These are phyloP conservation scores for Phytophthora megakarya DNA, from an alignment of 352 stramenopile genomes.

Conservation along the genomic window DNA sequence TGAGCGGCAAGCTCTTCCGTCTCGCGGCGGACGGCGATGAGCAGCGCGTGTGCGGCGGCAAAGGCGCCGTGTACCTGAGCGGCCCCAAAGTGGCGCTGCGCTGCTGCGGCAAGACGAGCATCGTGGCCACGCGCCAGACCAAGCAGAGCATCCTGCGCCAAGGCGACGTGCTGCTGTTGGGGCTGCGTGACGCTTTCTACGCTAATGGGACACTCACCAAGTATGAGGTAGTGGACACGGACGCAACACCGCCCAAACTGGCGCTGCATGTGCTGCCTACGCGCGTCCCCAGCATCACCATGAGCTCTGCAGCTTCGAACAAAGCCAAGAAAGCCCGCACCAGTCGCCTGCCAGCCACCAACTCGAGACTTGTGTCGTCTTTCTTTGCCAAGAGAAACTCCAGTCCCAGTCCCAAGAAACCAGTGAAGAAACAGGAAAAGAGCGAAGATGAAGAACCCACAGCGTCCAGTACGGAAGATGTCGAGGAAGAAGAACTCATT, in stretches of 20 bases:
- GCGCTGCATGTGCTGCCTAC: conserved; percentile 41
- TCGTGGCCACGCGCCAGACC: conserved; percentile 71
- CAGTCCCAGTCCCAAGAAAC: conserved; percentile 7
- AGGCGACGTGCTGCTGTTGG: conserved; percentile 73
- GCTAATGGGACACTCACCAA: conserved; percentile 85
- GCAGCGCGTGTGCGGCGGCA: conserved; percentile 66
- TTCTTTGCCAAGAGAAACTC: conserved; percentile 35
- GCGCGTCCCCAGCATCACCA: conserved; percentile 35
- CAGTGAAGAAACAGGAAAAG: conserved; percentile 7
- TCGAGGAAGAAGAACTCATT: conserved; percentile 49
- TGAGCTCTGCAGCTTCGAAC: conserved; percentile 39
- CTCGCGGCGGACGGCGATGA: conserved; percentile 57
- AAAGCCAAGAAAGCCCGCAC: background rate
- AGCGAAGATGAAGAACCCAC: conserved; percentile 15
- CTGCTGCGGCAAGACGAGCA: conserved; percentile 76
- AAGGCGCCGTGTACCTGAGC: conserved; percentile 71
- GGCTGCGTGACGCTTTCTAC: conserved; percentile 74
- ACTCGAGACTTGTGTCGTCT: conserved; percentile 41
- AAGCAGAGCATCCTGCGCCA: conserved; percentile 79
- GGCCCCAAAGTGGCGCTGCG: conserved; percentile 71
- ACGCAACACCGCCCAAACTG: conserved; percentile 27
- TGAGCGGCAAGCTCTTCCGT: conserved; percentile 61
- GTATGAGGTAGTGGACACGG: conserved; percentile 77
- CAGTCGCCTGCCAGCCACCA: background rate
- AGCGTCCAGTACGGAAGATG: conserved; percentile 43